Base-by-base conservation (phyloP, 257 asterid genomes). In the Solanum neorickii region DNA sequence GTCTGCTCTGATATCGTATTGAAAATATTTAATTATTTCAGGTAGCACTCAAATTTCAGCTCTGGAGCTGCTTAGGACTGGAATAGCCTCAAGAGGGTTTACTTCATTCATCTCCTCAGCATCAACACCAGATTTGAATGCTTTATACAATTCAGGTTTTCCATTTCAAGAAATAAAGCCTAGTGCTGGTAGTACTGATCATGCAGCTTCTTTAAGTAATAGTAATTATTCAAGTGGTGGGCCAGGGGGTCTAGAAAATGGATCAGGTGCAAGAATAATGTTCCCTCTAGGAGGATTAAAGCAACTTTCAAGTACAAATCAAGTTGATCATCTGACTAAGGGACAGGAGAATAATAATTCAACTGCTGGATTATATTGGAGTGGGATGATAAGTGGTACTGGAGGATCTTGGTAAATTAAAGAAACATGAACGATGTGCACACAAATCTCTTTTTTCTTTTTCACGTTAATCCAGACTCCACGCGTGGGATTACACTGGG, bases 91-190 rank as follows among this genome's bases (percentile, higher is more conserved):
- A 12, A 86, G 90, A 82, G 94, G 93, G 27, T 83, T 89, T 42
- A 56, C 86, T 65, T 87, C 91, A 9, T 88, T 90, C 60, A 76
- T 90, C 70, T 86, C 92, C 18, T 68, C 89, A 5, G 88, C 91
- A 59, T 41, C 73, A 4, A 56, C 87, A 4, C 68, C 87, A 3
- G 92, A 88, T 49, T 86, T 25, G 37, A 90, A 88, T 60, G 78
- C 87, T 39, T 41, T 90, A 41, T 91, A 91, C 74, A 88, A 83
- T 16, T 65, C 95, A 27, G 91, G 92, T n/a, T 93, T 94, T 66
- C 88, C 90, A 1, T 93, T 94, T 69, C 97, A 93, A 87, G 98
- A 95, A 39, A 87, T 92, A 91, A 95, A 95, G 89, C 93, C 68
- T 44, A 14, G 7, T 77, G 83, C 37, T n/a, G 23, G 59, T 13